phyloP scores from a whole-genome alignment of 352 stramenopile genomes.

The Globisporangium emineosum region DNA sequence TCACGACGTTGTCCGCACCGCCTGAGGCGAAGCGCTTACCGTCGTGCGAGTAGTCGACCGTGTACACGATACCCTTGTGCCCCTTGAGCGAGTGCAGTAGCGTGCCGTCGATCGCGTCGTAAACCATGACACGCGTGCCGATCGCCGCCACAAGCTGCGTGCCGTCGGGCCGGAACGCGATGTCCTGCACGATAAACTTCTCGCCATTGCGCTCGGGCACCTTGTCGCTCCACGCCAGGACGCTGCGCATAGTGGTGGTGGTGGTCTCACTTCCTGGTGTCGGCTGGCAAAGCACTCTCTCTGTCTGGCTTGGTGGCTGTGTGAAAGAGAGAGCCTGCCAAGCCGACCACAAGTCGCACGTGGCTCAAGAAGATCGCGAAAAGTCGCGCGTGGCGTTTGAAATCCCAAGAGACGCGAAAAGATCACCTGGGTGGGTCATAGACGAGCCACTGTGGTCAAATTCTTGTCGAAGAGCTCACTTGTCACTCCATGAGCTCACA shows the following conservation, averaged over 20 bases:
- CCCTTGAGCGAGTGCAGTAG: conserved; percentile 91
- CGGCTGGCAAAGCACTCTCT: too few relatives aligned
- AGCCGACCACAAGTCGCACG: neutral
- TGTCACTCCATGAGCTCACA: neutral
- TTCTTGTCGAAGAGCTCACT: neutral
- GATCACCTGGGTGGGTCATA: conserved; percentile 11
- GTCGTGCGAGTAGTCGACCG: conserved; percentile 89
- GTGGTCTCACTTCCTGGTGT: neutral
- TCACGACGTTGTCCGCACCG: conserved; percentile 94
- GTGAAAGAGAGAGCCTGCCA: too few relatives aligned
- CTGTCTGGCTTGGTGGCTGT: too few relatives aligned
- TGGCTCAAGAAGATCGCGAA: conserved; percentile 30
- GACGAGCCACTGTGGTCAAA: neutral
- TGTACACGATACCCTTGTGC: conserved; percentile 91
- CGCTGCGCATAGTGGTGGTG: conserved; percentile 70
- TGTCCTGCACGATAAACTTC: conserved; percentile 84
- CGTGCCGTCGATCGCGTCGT: conserved; percentile 87
- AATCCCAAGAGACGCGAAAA: conserved; percentile 23
- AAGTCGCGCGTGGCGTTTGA: conserved; percentile 31
- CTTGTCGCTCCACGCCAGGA: conserved; percentile 83
- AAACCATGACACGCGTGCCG: conserved; percentile 91
- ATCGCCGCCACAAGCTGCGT: conserved; percentile 88
- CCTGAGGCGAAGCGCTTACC: conserved; percentile 92
- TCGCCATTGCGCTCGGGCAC: conserved; percentile 85
- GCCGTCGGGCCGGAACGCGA: conserved; percentile 91